A percentile compares a stretch with the other conserved stretches of the same genome.
phyloP scores from a whole-genome alignment of 1,139 yeast genomes.

The Suhomyces bolitotheri region DNA sequence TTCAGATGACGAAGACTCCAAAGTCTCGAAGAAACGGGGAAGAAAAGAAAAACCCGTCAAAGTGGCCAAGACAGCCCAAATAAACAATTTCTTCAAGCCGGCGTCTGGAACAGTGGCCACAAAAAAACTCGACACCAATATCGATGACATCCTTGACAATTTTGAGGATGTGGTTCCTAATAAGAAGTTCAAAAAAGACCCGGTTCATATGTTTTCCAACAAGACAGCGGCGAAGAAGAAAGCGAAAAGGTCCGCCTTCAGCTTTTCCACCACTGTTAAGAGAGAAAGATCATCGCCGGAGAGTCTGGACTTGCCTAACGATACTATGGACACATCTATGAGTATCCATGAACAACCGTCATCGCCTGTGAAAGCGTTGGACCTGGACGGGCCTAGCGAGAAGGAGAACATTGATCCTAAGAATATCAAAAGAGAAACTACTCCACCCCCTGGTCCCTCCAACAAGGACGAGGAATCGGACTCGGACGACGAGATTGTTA shows the following conservation, averaged over 20 bases:
- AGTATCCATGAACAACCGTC: slow-evolving; percentile 17
- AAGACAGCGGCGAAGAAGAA: slow-evolving; percentile 13
- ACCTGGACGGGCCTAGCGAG: slow-evolving; percentile 7
- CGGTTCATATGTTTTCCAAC: slow-evolving; percentile 10
- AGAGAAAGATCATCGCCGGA: slow-evolving; percentile 18
- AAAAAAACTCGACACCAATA: slow-evolving; percentile 35
- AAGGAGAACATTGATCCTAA: slow-evolving; percentile 12
- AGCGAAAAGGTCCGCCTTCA: slow-evolving; percentile 21
- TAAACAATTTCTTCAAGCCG: slow-evolving; percentile 56
- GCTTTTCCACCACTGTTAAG: slow-evolving; percentile 30
- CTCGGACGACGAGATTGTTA: slow-evolving; percentile 51
- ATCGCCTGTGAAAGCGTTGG: slow-evolving; percentile 14
- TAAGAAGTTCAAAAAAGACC: slow-evolving; percentile 23
- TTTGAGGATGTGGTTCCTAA: slow-evolving; percentile 28
- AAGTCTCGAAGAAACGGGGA: slow-evolving; percentile 30
- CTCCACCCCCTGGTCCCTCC: not conserved
- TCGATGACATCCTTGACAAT: slow-evolving; percentile 50
- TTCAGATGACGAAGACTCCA: slow-evolving; percentile 52
- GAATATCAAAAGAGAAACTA: slow-evolving; percentile 1
- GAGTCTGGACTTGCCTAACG: slow-evolving; percentile 7
- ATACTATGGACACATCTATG: slow-evolving; percentile 11
- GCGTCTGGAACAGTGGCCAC: slow-evolving; percentile 33
- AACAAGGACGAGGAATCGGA: slow-evolving; percentile 33
- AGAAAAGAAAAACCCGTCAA: slow-evolving; percentile 38
- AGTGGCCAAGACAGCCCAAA: slow-evolving; percentile 50